A percentile compares a stretch with the other conserved stretches of the same genome.
These are phyloP conservation scores for Pestalotiopsis sp. DNA, from an alignment of 2,329 filamentous ascomycete genomes.

Conservation along the genomic window DNA sequence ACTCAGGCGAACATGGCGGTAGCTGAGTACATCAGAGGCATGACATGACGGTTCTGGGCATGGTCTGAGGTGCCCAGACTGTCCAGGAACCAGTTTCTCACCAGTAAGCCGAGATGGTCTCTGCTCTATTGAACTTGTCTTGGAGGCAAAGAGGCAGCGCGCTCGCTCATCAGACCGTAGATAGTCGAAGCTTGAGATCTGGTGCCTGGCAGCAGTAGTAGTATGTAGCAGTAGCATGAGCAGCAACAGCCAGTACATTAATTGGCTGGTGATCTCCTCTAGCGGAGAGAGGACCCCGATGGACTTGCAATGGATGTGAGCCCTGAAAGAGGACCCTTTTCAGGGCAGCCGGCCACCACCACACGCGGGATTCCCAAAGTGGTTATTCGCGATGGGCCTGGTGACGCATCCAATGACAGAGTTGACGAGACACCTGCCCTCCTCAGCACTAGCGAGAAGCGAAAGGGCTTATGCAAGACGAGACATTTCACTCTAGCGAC, in stretches of 20 bases:
- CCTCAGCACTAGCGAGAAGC: neutral
- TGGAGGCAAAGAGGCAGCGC: neutral
- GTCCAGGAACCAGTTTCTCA: neutral
- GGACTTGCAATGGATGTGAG: neutral
- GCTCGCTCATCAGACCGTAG: neutral
- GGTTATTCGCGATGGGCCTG: conserved; percentile 2
- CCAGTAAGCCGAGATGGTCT: neutral
- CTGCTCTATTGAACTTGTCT: neutral
- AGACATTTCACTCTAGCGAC: neutral
- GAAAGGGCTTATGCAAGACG: neutral
- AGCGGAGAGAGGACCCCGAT: neutral
- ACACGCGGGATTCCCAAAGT: conserved; percentile 6
- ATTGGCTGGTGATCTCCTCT: neutral
- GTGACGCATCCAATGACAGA: conserved; percentile 11
- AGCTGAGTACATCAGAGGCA: neutral
- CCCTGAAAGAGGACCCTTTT: neutral
- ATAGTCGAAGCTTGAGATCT: neutral
- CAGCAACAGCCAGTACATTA: neutral
- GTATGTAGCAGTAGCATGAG: neutral
- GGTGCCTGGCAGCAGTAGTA: neutral
- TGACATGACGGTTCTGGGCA: neutral
- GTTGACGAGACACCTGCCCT: conserved; percentile 8
- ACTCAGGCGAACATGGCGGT: neutral
- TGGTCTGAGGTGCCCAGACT: neutral
- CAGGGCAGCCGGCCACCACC: neutral